Conservation (phyloP, 139 green algal genomes). For the Chlorella sp. region DNA sequence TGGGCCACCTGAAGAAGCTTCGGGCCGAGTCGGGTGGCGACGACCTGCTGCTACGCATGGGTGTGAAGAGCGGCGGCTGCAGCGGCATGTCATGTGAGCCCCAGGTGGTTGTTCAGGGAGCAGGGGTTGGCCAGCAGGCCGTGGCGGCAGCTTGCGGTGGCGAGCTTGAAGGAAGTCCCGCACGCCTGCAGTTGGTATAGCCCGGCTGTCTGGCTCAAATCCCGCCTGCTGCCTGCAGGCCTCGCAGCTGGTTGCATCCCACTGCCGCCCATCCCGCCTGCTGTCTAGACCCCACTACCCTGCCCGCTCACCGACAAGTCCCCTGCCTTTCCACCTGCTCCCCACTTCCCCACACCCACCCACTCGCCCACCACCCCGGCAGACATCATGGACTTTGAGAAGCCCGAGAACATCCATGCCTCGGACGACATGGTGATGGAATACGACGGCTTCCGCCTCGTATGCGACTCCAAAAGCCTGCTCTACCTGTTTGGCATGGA, state of each 20-base stretch:
- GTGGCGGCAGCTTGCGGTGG: background rate
- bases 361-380: background rate
- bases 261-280: no score
- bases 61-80: slow-evolving; percentile 76
- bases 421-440: slow-evolving; percentile 54
- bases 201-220: background rate
- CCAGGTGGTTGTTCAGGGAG: background rate
- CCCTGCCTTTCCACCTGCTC: no score
- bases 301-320: no score
- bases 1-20: slow-evolving; percentile 84
- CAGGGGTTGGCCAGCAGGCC: no score
- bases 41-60: slow-evolving; percentile 74
- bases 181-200: background rate
- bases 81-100: slow-evolving; percentile 13
- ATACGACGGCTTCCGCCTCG: slow-evolving; percentile 52
- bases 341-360: background rate
- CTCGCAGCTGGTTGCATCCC: no score
- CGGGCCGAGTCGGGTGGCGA: slow-evolving; percentile 55
- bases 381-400: slow-evolving; percentile 91
- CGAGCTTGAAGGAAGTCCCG: background rate
- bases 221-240: background rate
- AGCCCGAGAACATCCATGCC: slow-evolving; percentile 65
- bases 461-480: slow-evolving; percentile 90
- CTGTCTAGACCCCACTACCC: no score
- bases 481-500: slow-evolving; percentile 96